phyloP scores from a whole-genome alignment of 805 yeast genomes.

The Metschnikowia reukaufii region DNA sequence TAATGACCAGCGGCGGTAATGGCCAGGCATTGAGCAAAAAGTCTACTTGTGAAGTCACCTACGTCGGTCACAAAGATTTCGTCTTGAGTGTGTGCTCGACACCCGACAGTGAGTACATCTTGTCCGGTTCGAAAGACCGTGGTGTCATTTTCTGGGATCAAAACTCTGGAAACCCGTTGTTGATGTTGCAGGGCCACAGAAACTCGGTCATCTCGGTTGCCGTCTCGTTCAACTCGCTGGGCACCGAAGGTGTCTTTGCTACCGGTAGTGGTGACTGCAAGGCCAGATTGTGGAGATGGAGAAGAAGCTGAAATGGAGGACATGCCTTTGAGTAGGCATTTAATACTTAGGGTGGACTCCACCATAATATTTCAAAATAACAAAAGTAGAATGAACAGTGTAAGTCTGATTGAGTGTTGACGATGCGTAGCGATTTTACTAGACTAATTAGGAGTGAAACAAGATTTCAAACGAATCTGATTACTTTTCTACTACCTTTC shows the following conservation, averaged over 20 bases:
- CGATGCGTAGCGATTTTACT: no score
- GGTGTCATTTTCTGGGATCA: conserved; percentile 98
- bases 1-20: conserved; percentile 20
- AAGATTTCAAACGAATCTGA: no score
- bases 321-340: background rate
- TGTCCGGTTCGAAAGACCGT: conserved; percentile 95
- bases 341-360: background rate
- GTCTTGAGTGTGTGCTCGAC: conserved; percentile 92
- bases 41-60: conserved; percentile 82
- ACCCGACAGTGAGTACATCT: conserved; percentile 85
- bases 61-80: conserved; percentile 94
- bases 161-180: conserved; percentile 81
- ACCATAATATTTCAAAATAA: background rate
- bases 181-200: conserved; percentile 96
- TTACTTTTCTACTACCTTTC: no score
- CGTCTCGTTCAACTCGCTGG: conserved; percentile 76
- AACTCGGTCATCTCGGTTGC: conserved; percentile 94
- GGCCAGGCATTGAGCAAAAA: conserved; percentile 27
- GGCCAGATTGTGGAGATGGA: conserved; percentile 95
- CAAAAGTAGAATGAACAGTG: background rate
- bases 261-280: conserved; percentile 98
- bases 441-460: no score
- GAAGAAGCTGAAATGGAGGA: conserved; percentile 34
- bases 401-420: background rate
- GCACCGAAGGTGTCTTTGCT: conserved; percentile 83